These are phyloP conservation scores for Yarrowia alimentaria DNA, from an alignment of 805 yeast species.

Conservation along the genomic window DNA sequence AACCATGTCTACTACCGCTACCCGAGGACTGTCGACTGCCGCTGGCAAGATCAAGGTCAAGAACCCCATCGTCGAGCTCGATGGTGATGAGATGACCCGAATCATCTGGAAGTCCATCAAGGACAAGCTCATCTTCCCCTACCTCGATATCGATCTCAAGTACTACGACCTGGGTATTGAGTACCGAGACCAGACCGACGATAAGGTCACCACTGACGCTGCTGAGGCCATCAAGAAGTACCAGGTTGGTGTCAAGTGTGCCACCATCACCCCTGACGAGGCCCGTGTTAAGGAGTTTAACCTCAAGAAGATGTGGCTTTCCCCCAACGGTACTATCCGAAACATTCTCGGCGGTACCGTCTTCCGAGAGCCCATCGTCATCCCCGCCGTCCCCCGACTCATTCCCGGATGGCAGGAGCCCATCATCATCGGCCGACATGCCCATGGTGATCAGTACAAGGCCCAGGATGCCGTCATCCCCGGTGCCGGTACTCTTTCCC, in stretches of 20 bases:
- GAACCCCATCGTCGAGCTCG: constrained; percentile 93
- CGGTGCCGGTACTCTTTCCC: constrained; percentile 72
- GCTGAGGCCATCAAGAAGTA: constrained; percentile 86
- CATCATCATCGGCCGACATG: constrained; percentile 95
- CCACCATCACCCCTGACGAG: constrained; percentile 94
- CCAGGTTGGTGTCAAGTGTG: constrained; percentile 95
- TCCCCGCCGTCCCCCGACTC: constrained; percentile 81
- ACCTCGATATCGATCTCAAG: constrained; percentile 79
- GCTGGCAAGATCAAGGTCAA: constrained; percentile 65
- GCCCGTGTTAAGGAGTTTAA: constrained; percentile 88
- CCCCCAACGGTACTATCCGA: constrained; percentile 96
- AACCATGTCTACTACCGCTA: constrained; percentile 28
- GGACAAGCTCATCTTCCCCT: constrained; percentile 81
- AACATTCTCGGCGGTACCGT: constrained; percentile 95
- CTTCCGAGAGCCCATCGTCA: constrained; percentile 93
- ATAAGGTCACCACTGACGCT: constrained; percentile 82
- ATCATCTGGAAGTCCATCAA: constrained; percentile 92
- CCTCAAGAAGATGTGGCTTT: constrained; percentile 94
- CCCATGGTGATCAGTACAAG: constrained; percentile 94
- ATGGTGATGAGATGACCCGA: constrained; percentile 97
- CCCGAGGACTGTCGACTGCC: constrained; percentile 26
- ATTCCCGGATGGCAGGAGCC: constrained; percentile 94
- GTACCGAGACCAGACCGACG: constrained; percentile 83
- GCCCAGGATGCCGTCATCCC: constrained; percentile 84
- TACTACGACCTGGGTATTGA: constrained; percentile 89